These are phyloP conservation scores for Acanthamoeba triangularis DNA, from an alignment of 208 protist species.

Conservation along the genomic window DNA sequence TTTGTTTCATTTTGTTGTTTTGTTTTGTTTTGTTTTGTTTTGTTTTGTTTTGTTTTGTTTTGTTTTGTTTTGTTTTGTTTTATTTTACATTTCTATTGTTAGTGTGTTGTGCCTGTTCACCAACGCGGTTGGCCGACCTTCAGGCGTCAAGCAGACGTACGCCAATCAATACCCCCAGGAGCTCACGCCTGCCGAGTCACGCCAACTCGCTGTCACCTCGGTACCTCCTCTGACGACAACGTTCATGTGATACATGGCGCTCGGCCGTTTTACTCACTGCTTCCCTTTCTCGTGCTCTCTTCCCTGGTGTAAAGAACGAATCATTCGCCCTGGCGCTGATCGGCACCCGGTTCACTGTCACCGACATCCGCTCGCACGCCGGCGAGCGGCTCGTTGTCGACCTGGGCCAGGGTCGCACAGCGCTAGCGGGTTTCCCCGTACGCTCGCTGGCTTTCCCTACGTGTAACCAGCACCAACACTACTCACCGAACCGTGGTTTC, in stretches of 20 bases:
- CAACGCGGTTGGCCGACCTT: too few species aligned
- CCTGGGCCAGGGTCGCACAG: neutral
- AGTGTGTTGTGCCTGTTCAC: too few species aligned
- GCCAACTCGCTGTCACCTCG: neutral
- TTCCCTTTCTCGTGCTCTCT: neutral
- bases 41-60: too few species aligned
- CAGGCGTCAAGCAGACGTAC: neutral
- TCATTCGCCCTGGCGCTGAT: neutral
- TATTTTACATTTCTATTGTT: too few species aligned
- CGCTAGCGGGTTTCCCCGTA: neutral
- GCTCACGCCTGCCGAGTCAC: too few species aligned
- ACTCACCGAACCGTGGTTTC: too few species aligned
- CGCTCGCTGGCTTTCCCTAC: neutral
- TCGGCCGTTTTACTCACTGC: too few species aligned
- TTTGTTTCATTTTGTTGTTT: too few species aligned
- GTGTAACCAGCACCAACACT: neutral
- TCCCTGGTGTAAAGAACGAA: neutral
- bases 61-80: too few species aligned
- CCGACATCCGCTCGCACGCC: neutral
- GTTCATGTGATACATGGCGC: too few species aligned
- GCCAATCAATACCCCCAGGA: neutral
- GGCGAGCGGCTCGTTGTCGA: neutral
- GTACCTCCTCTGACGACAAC: neutral
- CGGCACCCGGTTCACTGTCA: neutral
- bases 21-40: too few species aligned